phyloP scores from a whole-genome alignment of 306 rosid species.

The Cucumis sativus region Cucumber_9930_V3 NC_026661.2:4759501-4760000 shows the following conservation, averaged over 20 bases:
- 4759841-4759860: slow-evolving; percentile 60
- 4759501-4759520: slow-evolving; percentile 1
- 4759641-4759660: slow-evolving; percentile 83
- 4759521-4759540: slow-evolving; percentile 8
- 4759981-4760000: slow-evolving; percentile 61
- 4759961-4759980: slow-evolving; percentile 38
- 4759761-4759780: not conserved
- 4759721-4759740: slow-evolving; percentile 77
- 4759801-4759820: slow-evolving; percentile 6
- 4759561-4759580: slow-evolving; percentile 61
- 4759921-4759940: slow-evolving; percentile 55
- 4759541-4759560: slow-evolving; percentile 12
- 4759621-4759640: slow-evolving; percentile 98
- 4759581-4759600: slow-evolving; percentile 92
- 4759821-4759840: slow-evolving; percentile 10
- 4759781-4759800: slow-evolving; percentile 4
- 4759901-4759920: slow-evolving; percentile 77
- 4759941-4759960: slow-evolving; percentile 44
- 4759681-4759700: slow-evolving; percentile 93
- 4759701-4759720: slow-evolving; percentile 80
- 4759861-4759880: slow-evolving; percentile 86
- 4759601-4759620: slow-evolving; percentile 95
- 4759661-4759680: slow-evolving; percentile 78
- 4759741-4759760: slow-evolving; percentile 28
- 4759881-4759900: slow-evolving; percentile 89